Conservation (phyloP, 164 flowering plant genomes). For the Pachysandra terminalis region DNA sequence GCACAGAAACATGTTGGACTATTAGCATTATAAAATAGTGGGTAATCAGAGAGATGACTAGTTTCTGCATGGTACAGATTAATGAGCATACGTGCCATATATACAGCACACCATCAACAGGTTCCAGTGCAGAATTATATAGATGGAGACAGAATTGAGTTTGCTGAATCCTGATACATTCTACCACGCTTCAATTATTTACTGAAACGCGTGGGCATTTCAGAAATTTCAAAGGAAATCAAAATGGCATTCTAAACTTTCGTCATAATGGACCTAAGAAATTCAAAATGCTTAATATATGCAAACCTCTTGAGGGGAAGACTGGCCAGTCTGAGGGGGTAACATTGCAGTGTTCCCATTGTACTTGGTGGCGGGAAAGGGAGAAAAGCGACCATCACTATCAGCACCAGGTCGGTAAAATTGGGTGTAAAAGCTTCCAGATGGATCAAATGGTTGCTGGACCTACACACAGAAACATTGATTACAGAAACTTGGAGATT, state of each 20-base stretch:
- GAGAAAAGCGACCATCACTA: constrained; percentile 75
- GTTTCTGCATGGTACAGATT: background rate
- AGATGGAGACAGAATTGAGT: background rate
- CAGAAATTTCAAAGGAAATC: background rate
- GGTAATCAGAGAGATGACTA: background rate
- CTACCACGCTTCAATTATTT: background rate
- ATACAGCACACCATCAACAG: background rate
- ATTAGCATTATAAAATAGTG: too few relatives aligned
- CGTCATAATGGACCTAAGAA: background rate
- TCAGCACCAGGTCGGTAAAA: constrained; percentile 65
- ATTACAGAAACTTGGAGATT: background rate
- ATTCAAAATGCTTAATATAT: background rate
- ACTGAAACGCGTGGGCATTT: background rate
- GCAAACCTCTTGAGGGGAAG: constrained; percentile 71
- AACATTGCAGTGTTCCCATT: constrained; percentile 62
- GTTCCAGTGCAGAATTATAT: background rate
- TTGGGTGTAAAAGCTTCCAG: constrained; percentile 65
- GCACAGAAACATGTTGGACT: too few relatives aligned
- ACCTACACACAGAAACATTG: constrained; percentile 35
- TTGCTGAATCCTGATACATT: background rate
- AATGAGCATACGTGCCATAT: background rate
- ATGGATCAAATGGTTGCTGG: constrained; percentile 65
- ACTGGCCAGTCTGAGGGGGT: constrained; percentile 58
- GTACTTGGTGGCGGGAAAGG: constrained; percentile 64
- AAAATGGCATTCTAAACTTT: background rate